phyloP scores from a whole-genome alignment of 306 rosid species.

The Prinsepia uniflora region DNA sequence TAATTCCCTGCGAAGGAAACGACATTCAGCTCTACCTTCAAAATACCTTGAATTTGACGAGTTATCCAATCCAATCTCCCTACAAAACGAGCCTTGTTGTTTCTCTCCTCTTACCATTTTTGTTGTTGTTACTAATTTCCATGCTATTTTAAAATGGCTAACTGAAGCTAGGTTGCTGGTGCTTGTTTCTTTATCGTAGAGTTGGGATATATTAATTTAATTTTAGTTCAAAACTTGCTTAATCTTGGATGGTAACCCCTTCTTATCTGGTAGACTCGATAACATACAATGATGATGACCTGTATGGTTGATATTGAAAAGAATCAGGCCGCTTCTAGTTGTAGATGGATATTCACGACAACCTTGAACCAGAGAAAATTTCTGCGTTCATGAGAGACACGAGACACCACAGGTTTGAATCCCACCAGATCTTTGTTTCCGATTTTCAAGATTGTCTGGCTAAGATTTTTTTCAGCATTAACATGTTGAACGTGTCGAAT shows the following conservation, averaged over 20 bases:
- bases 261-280: not conserved
- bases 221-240: not conserved
- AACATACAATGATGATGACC: not conserved
- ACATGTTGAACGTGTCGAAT: not conserved
- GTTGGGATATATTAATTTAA: not conserved
- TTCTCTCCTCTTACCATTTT: not conserved
- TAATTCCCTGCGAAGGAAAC: too few species aligned
- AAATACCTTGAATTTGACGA: too few species aligned
- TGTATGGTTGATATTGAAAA: not conserved
- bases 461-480: not conserved
- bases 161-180: not conserved
- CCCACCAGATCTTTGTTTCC: too few species aligned
- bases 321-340: not conserved
- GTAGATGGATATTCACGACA: not conserved
- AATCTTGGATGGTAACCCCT: not conserved
- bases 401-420: too few species aligned
- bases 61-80: too few species aligned
- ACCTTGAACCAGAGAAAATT: too few species aligned
- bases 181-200: not conserved
- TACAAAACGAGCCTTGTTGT: too few species aligned
- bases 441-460: too few species aligned
- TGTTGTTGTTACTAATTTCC: not conserved
- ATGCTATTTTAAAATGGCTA: not conserved
- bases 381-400: too few species aligned
- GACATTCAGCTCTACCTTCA: too few species aligned